Base-by-base conservation (phyloP, 2,329 filamentous ascomycete species). In the Pseudocercospora vitis region DNA sequence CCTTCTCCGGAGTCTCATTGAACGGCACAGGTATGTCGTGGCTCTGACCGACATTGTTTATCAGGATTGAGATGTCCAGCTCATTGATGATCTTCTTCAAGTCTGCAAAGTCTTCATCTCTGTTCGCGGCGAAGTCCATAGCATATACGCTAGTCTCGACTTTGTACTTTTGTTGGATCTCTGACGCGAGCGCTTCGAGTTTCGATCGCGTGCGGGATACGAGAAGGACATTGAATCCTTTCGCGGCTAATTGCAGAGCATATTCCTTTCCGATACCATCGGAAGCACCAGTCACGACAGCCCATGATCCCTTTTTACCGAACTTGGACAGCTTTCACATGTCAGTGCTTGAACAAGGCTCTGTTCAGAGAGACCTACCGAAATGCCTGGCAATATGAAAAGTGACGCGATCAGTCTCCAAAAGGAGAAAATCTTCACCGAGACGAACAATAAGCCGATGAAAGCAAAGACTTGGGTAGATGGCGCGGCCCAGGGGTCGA, bases 221-320 rank as follows among this genome's bases (percentile, higher is more conserved):
- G 63, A 99, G 89, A 58, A 99, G 78, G 64, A 97, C 79, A 75
- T 96, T 97, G 83, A 92, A 99, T 66, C 91, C 91, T 71, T 94
- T 91, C 57, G 83, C 79, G 19, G 94, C 91, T 53, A 99, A 85
- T 72, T 97, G 91, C 26, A 87, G 80, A 31, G 92, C 90, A 71
- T 90, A 99, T 76, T 99, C 94, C 75, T 96, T 97, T 70, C 94
- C 94, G 59, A 99, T 85, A 60, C 94, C 95, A 73, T 99, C 94
- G 8, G 91, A 96, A 48, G 92, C 94, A 59, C 94, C 94, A 21
- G 94, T 99, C 33, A 99, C 82, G 51, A 99, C 83, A 26, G 89
- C 94, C 91, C 92, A 99, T 54, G 87, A 91, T 58, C 92, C 92
- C 67, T 90, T 89, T 64, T 87, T 87, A 63, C 91, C 94, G 75